Base-by-base conservation (phyloP, 305 asterid species). In the Caryopteris hybrid region DNA sequence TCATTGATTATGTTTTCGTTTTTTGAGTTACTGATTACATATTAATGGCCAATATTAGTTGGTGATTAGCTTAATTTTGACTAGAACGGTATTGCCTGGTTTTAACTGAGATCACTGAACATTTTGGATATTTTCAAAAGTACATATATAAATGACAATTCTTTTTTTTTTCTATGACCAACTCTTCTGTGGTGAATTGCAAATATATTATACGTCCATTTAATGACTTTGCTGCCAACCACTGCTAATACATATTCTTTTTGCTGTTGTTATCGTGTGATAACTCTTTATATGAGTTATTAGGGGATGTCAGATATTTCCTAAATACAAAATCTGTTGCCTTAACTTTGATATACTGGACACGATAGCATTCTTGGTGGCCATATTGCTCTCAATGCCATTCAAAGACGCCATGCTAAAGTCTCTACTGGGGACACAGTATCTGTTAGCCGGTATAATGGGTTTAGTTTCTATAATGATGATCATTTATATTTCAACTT, bases 361-460 rank as follows among this genome's bases (percentile, higher is more conserved):
- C 86, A 95, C 65, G 94, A 86, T 1, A 59, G 55, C 59, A 62
- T 95, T 59, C 76, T 87, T 21, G 74, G 68, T 42, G 98, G 98
- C 64, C 86, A 79, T 5, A 72, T 95, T 76, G 99, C 78, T 57
- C 92, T 95, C 61, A 95, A 95, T 81, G 83, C 90, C 42, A 83
- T 88, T 82, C 99, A 95, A 48, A 88, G 99, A 46, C 94, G 99
- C 25, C 87, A 89, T 74, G 97, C 95, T 9, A 89, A 76, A 83
- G 97, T 91, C 68, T 95, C 99, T 53, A 64, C 90, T 11, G 96
- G 93, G 67, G 99, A 95, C 41, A 18, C 89, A 17, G 71, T 91
- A 61, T 60, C 96, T 29, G 92, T 91, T 62, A 85, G 77, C 83
- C 86, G 97, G 99, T 91, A 76, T 52, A 48, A 36, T 45, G 54